phyloP scores from a whole-genome alignment of 2,329 filamentous ascomycete genomes.

The Epichloe baconii region DNA sequence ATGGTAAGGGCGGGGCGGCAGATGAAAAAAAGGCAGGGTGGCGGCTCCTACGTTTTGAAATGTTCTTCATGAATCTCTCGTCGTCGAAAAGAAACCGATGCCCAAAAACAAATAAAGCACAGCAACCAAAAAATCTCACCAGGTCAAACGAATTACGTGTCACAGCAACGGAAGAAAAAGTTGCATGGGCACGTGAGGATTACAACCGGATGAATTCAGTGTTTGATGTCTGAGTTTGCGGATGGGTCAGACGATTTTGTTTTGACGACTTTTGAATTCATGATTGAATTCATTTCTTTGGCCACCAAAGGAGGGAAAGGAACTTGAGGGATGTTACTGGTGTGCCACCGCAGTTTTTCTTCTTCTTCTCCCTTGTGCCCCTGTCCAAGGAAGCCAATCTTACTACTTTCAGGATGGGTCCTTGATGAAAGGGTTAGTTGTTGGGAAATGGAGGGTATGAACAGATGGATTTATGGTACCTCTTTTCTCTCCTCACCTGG shows the following conservation, averaged over 20 bases:
- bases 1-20: conserved; percentile 28
- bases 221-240: background rate
- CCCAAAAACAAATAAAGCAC: conserved; percentile 22
- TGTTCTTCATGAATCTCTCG: conserved; percentile 23
- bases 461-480: conserved; percentile 14
- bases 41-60: conserved; percentile 20
- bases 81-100: conserved; percentile 16
- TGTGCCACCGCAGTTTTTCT: background rate
- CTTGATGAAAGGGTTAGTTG: background rate
- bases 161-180: background rate
- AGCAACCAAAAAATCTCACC: conserved; percentile 7
- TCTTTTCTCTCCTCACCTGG: conserved; percentile 10
- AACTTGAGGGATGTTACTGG: conserved; percentile 1
- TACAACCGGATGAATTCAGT: background rate
- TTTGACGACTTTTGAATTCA: background rate
- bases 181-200: conserved; percentile 1
- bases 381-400: conserved; percentile 5
- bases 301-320: background rate
- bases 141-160: background rate
- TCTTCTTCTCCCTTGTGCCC: background rate
- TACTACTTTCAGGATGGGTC: conserved; percentile 3
- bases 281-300: background rate
- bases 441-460: conserved; percentile 8
- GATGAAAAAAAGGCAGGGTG: conserved; percentile 12
- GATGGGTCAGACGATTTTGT: background rate